Base-by-base conservation (phyloP, 108 stramenopile species). In the Nitzschia putrida region DNA sequence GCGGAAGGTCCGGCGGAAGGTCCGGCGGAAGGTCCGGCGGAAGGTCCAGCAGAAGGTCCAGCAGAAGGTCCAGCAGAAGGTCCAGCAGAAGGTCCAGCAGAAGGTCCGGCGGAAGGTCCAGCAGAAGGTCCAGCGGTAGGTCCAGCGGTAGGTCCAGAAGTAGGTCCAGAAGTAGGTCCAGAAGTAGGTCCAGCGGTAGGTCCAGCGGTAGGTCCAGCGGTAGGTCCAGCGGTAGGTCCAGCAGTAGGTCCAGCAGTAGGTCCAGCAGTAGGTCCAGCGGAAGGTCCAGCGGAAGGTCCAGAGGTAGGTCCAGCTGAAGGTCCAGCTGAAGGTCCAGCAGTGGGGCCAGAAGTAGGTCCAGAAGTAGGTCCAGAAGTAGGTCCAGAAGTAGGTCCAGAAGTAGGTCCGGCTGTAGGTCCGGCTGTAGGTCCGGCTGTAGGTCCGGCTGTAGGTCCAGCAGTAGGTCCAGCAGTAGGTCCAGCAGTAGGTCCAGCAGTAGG, bases 351-450 rank as follows among this genome's bases (percentile, higher is more conserved):
- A 44, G 11, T 44, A 11, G 44, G 44, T 16, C 68, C 39, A 40
- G 51, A 3, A 23, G 68, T 54, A 13, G 68, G 68, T 24, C 34
- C 40, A 39, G 14, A 0, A 24, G 68, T 69, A 43, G 57, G 55
- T n/a, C 57, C 57, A 20, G 53, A 1, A 21, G 68, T 69, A 21
- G 68, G 68, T 57, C 55, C 57, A 58, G 42, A 0, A 44, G 68
- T 69, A 51, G 68, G 68, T 25, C 22, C 39, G 3, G 16, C 2
- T 0, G 68, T 69, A 59, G 68, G 68, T 18, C 42, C 42, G 3
- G 49, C 2, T 0, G 68, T 69, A 23, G 68, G 68, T 16, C 57
- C 68, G 44, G 57, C 22, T 3, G 68, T 69, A 14, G 57, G 68
- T 21, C 22, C 57, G 8, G 42, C 12, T n/a, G 63, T 57, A 37